phyloP scores from a whole-genome alignment of 2,329 filamentous ascomycete genomes.

The Xylariaceae sp. region DNA sequence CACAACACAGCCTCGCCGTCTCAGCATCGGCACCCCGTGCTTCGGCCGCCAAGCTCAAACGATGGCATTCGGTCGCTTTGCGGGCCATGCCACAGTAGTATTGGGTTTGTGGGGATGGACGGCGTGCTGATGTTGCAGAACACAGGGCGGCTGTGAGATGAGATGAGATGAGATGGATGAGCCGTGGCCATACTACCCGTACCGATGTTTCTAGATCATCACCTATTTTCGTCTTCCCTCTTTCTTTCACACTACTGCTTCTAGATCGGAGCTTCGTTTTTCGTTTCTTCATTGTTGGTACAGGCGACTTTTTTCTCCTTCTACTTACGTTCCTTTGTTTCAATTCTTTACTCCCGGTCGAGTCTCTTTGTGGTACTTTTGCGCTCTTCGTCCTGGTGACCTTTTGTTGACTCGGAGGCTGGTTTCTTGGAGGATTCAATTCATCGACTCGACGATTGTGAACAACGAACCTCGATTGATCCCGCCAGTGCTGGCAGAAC shows the following conservation, averaged over 20 bases:
- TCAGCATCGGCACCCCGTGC: neutral
- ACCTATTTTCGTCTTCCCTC: constrained; percentile 10
- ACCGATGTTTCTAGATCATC: neutral
- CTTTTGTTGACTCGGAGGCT: constrained; percentile 7
- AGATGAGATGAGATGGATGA: neutral
- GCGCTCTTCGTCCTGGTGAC: constrained; percentile 23
- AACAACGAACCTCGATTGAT: neutral
- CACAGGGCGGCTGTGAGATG: neutral
- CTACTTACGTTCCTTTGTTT: constrained; percentile 17
- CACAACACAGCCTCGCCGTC: constrained; percentile 42
- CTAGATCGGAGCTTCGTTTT: constrained; percentile 27
- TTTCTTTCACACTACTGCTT: constrained; percentile 20
- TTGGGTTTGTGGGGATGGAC: neutral
- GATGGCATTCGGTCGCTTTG: constrained; percentile 1
- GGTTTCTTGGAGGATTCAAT: neutral
- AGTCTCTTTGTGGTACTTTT: constrained; percentile 24
- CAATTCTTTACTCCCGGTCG: constrained; percentile 29
- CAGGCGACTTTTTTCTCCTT: constrained; percentile 17
- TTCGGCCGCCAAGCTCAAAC: neutral
- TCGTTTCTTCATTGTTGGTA: constrained; percentile 12
- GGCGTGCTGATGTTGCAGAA: constrained; percentile 2
- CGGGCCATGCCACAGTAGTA: neutral
- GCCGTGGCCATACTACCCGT: neutral
- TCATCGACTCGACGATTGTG: neutral
- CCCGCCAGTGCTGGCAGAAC: too few species aligned